Evolutionary conservation across 768 basidiomycete genomes (phyloP), one percentile per base, ranked within the genome.

Genomic region (Dendrothele bispora): DNA sequence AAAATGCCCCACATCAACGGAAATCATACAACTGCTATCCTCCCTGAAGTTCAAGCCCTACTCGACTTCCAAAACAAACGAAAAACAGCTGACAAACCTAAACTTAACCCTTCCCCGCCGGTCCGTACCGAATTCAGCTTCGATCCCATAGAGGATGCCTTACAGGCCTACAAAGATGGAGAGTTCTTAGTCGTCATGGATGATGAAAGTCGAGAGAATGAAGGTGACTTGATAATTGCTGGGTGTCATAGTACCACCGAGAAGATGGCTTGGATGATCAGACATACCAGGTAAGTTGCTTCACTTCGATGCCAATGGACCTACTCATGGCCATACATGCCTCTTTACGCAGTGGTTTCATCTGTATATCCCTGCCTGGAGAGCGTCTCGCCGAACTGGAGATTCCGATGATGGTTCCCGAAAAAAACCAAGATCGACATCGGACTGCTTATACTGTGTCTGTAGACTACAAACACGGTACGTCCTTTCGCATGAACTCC

Each of bases 191-290:
- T 99, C 1, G 97, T 98, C 5, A 93, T 98, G 88, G 97, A 99
- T 64, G 95, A 98, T 67, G 91, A 97, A 68, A 75, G 77, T 54
- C 75, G 97, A 50, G 97, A 99, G 71, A 99, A 99, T 63, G 97
- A 99, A 63, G 95, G 97, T 2, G 97, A 99, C 66, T 71, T 99
- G 49, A 92, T 98, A 61, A 87, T 93, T 60, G 83, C 95, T 12
- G 97, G 83, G 2, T 75, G 77, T 21, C 79, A 83, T 43, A 84
- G 91, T 55, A 92, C 94, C 30, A 91, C 92, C 1, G 91, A 98
- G 67, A 91, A 94, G 61, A 98, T 99, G 97, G 95, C 97, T 1
- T 99, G 92, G 92, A 88, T 99, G 80, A 94, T 99, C 64, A 88
- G 88, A 61, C 86, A 95, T 64, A 91, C 93, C 0, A 97, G 93